Base-by-base conservation (phyloP, 495 filamentous ascomycete genomes). In the Aspergillus cavernicola region DNA sequence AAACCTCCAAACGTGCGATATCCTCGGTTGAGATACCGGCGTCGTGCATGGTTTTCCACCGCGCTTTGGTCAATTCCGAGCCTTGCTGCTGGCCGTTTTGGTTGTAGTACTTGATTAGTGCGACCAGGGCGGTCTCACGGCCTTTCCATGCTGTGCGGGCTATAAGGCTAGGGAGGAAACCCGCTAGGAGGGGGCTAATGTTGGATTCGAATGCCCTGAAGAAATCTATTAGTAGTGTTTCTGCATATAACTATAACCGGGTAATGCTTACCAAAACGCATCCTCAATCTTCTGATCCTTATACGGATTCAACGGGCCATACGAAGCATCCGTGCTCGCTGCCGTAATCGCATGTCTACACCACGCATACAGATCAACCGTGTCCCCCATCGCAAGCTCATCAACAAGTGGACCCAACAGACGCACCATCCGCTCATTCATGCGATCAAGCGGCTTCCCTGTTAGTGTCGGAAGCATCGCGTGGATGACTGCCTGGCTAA, bases 301-400 rank as follows among this genome's bases (percentile, higher is more conserved):
- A 52, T 71, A 81, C 9, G 78, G 80, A 54, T 80, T 81, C 52
- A 66, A 35, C 1, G 70, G 71, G 0, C 80, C 79, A 55, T 81
- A 83, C 0, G 71, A 65, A 6, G 75, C 59, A 13, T 72, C 60
- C 0, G 76, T 80, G n/a, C 73, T 79, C 3, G 79, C 77, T 22
- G 62, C 55, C 1, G 73, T 79, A 9, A 79, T 69, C n/a, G 66
- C 61, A 38, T 71, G 62, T 3, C 57, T 62, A 37, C 74, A 60
- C 76, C 77, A 83, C 15, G 32, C 50, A 49, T 61, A 66, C 4
- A 72, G 41, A 47, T 70, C 65, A 9, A 70, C 10, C 6, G 39
- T 29, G 4, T 32, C 32, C 6, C 22, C 19, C 0, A 9, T 13
- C 4, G 22, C 40, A 23, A 72, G 23, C 23, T 60, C 51, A 19